Conservation (phyloP, 306 rosid genomes). For the Prunus davidiana region DNA sequence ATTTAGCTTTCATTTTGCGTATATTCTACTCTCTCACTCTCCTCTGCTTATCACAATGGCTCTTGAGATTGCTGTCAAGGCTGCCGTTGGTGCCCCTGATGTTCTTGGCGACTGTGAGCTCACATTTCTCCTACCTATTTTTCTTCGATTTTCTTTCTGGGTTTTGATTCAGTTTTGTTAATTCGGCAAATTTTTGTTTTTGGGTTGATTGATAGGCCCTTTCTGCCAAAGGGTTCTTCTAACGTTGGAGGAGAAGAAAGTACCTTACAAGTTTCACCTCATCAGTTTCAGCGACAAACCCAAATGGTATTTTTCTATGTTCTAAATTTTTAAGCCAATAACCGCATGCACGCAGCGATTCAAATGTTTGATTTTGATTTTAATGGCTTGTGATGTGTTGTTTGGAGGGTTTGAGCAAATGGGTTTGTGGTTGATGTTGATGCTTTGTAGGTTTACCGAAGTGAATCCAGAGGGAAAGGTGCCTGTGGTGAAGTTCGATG, state of each 20-base stretch:
- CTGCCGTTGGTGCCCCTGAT: constrained; percentile 59
- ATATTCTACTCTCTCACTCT: background rate
- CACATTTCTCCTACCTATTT: background rate
- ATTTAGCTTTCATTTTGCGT: background rate
- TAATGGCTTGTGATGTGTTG: background rate
- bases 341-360: background rate
- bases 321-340: background rate
- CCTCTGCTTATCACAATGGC: constrained; percentile 35
- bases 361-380: background rate
- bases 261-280: constrained; percentile 44
- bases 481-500: constrained; percentile 68
- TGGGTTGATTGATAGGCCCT: constrained; percentile 51
- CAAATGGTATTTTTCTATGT: constrained; percentile 43
- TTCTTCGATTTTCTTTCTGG: background rate
- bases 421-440: constrained; percentile 17
- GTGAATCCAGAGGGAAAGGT: constrained; percentile 88
- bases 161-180: constrained; percentile 1
- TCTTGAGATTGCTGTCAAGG: constrained; percentile 64
- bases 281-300: constrained; percentile 66
- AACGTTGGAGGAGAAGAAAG: constrained; percentile 86
- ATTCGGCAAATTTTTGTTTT: background rate
- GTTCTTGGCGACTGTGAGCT: constrained; percentile 72
- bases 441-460: constrained; percentile 55
- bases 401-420: background rate
- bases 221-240: constrained; percentile 72